phyloP scores from a whole-genome alignment of 2,329 filamentous ascomycete genomes.

The Talaromyces sp. region DNA sequence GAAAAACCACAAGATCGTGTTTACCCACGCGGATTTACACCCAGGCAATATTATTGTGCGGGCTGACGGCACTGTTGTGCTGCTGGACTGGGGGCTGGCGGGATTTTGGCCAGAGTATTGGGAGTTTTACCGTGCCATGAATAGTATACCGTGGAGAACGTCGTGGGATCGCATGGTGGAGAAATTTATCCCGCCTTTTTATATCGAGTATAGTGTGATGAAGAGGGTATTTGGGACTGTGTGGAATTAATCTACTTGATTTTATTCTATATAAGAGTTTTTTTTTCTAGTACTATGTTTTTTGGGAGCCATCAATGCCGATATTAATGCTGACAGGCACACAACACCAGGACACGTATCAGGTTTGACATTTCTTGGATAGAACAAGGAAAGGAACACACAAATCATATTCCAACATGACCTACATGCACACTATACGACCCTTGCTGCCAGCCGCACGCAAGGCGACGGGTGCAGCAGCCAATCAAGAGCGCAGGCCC shows the following conservation, averaged over 20 bases:
- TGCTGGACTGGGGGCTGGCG: constrained; percentile 16
- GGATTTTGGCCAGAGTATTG: constrained; percentile 17
- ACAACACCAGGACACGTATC: no score
- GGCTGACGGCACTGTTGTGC: constrained; percentile 18
- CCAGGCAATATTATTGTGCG: constrained; percentile 22
- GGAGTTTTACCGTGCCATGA: constrained; percentile 17
- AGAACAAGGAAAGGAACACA: no score
- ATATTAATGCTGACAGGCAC: no score
- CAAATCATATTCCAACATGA: no score
- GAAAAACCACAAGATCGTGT: constrained; percentile 17
- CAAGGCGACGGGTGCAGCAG: no score
- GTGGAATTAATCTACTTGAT: constrained; percentile 5
- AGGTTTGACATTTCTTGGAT: no score
- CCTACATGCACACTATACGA: no score
- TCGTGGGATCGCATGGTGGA: constrained; percentile 18
- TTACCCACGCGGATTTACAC: constrained; percentile 22
- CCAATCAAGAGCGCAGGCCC: no score
- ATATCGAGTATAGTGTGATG: constrained; percentile 16
- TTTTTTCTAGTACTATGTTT: no score
- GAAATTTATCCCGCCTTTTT: constrained; percentile 19
- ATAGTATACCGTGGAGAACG: constrained; percentile 1
- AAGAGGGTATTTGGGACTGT: constrained; percentile 10
- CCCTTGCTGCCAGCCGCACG: no score
- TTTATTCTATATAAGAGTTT: no score
- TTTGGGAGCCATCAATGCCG: no score